Base-by-base conservation (phyloP, 75 land plant genomes). In the Pinus tabuliformis region DNA sequence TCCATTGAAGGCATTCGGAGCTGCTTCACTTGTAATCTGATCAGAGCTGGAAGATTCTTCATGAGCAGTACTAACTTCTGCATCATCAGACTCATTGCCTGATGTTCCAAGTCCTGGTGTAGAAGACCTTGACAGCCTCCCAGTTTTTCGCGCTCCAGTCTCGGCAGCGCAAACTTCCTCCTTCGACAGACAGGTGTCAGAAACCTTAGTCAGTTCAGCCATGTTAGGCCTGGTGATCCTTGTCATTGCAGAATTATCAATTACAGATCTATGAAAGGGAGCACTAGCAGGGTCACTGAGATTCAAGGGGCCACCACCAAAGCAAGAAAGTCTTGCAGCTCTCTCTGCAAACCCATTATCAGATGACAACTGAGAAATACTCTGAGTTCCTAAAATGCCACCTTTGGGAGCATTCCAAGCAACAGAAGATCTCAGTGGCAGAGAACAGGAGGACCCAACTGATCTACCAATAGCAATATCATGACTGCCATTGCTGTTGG, bases 341-440 rank as follows among this genome's bases (percentile, higher is more conserved):
- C 95, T 75, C 75, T 90, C 89, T 11, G 86, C 91, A 74, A 95
- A 91, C 17, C 87, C 90, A 30, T 90, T 85, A 65, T 93, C 90
- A 6, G 84, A 49, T 3, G 91, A n/a, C 37, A 91, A 84, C 5
- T 82, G 85, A 68, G 54, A 5, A 7, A 68, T 68, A 45, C 22
- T 45, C 12, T 36, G 52, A 20, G 72, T 68, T 42, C 22, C 33
- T n/a, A 37, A 39, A 39, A n/a, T 21, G 20, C 71, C 71, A 66
- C 52, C 33, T 9, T 39, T 68, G 21, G 49, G 39, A 66, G 72
- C 72, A 45, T 68, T 68, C 72, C 72, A 68, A 68, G 49, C 72
- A 36, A 20, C 72, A n/a, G 72, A 68, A 68, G 72, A 20, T 39
- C 72, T 68, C 39, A 20, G 42, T 42, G 72, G 14, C 72, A 68